Percentiles rank a stretch among this genome's conserved stretches.
Conservation (phyloP, 2,329 filamentous ascomycete genomes). For the Ilyonectria sp. region DNA sequence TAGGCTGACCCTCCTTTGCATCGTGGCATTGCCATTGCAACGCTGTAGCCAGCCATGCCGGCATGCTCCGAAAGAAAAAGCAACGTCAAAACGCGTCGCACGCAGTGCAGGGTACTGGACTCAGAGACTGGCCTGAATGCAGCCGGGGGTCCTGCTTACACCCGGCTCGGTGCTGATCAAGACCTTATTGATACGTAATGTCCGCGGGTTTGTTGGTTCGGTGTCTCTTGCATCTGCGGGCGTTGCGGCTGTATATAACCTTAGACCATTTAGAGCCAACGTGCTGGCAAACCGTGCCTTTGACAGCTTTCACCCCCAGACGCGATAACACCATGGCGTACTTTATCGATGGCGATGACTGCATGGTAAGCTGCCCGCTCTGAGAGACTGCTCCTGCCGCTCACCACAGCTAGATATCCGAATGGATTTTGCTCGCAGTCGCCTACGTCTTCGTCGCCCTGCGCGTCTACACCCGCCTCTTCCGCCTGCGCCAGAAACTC, state of each 20-base stretch:
- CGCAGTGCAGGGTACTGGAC: not conserved
- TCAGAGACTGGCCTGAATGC: not conserved
- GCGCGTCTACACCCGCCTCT: slow-evolving; percentile 52
- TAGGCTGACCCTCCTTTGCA: not conserved
- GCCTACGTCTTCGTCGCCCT: slow-evolving; percentile 49
- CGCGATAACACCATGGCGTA: slow-evolving; percentile 34
- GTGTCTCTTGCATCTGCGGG: not conserved
- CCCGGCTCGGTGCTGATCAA: not conserved
- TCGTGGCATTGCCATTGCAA: not conserved
- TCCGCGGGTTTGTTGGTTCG: slow-evolving; percentile 1
- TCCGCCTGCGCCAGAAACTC: slow-evolving; percentile 49
- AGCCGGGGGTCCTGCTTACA: not conserved
- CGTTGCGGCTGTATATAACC: slow-evolving; percentile 6
- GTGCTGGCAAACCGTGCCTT: not conserved
- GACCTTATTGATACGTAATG: slow-evolving; percentile 4
- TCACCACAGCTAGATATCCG: slow-evolving; percentile 47
- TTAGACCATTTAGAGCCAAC: not conserved
- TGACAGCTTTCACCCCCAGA: not conserved
- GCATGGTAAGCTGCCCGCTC: slow-evolving; percentile 34
- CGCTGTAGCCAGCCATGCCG: not conserved
- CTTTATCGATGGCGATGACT: slow-evolving; percentile 43
- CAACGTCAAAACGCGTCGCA: not conserved
- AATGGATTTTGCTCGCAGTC: slow-evolving; percentile 51
- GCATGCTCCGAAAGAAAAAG: not conserved
- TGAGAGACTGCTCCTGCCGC: not conserved